Conservation (phyloP, 1,139 yeast species). For the Geotrichum histeridarum region DNA sequence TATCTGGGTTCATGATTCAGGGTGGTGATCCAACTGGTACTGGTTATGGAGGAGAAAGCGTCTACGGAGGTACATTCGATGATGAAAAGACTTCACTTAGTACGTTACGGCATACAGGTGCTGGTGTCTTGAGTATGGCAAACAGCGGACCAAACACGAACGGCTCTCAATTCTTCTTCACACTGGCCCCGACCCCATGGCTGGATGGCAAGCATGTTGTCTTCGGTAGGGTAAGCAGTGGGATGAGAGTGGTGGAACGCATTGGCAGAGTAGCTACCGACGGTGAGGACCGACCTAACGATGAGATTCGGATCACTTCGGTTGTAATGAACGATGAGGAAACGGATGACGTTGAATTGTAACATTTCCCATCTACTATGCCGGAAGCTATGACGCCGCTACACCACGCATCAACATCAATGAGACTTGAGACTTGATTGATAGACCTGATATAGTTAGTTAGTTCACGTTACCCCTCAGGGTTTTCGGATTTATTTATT, state of each 20-base stretch:
- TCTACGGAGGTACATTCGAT: conserved; percentile 31
- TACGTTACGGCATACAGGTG: conserved; percentile 44
- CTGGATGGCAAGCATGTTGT: conserved; percentile 47
- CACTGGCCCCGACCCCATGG: conserved; percentile 45
- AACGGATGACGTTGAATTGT: neutral
- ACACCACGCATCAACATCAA: too few species aligned
- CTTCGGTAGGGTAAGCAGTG: conserved; percentile 59
- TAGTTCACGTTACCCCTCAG: too few species aligned
- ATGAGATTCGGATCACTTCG: conserved; percentile 24
- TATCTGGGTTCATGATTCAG: conserved; percentile 42
- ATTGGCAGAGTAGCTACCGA: conserved; percentile 49
- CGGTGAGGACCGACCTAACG: conserved; percentile 42
- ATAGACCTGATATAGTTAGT: too few species aligned
- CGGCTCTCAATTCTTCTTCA: conserved; percentile 50
- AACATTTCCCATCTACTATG: neutral
- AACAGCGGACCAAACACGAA: conserved; percentile 38
- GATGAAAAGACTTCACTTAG: conserved; percentile 40
- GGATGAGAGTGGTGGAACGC: conserved; percentile 47
- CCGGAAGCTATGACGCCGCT: too few species aligned
- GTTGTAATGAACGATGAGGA: neutral
- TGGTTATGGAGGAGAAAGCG: conserved; percentile 36
- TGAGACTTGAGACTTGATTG: too few species aligned
- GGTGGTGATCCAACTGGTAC: conserved; percentile 39
- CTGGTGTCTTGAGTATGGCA: conserved; percentile 54
- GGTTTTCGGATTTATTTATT: too few species aligned